Conservation (phyloP, 768 basidiomycete species). For the Boletus subcaerulescens region DNA sequence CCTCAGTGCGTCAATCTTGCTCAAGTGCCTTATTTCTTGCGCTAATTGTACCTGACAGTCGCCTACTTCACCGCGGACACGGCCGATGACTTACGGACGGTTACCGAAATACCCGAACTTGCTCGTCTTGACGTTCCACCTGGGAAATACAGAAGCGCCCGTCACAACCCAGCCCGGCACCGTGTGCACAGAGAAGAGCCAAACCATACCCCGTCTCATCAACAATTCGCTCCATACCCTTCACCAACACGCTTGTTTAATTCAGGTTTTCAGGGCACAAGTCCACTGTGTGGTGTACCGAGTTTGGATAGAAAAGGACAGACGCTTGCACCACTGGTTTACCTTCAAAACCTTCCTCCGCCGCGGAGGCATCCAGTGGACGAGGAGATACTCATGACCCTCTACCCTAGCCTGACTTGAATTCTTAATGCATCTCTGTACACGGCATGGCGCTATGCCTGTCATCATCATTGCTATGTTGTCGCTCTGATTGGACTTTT, state of each 20-base stretch:
- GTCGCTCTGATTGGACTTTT: slow-evolving; percentile 4
- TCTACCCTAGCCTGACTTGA: slow-evolving; percentile 37
- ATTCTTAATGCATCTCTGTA: slow-evolving; percentile 11
- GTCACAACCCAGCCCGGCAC: slow-evolving; percentile 48
- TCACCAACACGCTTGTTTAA: slow-evolving; percentile 23
- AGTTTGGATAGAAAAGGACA: slow-evolving; percentile 23
- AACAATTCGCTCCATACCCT: slow-evolving; percentile 33
- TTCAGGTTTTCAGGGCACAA: slow-evolving; percentile 1
- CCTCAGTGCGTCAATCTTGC: slow-evolving; percentile 51
- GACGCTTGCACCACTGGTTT: slow-evolving; percentile 59
- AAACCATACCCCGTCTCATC: slow-evolving; percentile 12
- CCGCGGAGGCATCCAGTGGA: slow-evolving; percentile 67
- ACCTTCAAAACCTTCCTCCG: slow-evolving; percentile 57
- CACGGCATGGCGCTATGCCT: slow-evolving; percentile 2
- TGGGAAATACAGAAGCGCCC: slow-evolving; percentile 64
- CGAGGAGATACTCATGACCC: slow-evolving; percentile 66
- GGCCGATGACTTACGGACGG: slow-evolving; percentile 50
- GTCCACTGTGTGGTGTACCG: background rate
- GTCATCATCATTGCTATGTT: slow-evolving; percentile 12
- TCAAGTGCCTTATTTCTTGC: background rate
- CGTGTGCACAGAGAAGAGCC: slow-evolving; percentile 29
- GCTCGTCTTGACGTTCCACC: slow-evolving; percentile 52
- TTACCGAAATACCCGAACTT: slow-evolving; percentile 59
- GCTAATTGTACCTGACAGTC: slow-evolving; percentile 40
- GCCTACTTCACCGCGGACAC: slow-evolving; percentile 75